Percentiles rank a stretch among this genome's conserved stretches.
Evolutionary conservation across 208 protist species (phyloP).

Genomic region (Tritrichomonas foetus): DNA sequence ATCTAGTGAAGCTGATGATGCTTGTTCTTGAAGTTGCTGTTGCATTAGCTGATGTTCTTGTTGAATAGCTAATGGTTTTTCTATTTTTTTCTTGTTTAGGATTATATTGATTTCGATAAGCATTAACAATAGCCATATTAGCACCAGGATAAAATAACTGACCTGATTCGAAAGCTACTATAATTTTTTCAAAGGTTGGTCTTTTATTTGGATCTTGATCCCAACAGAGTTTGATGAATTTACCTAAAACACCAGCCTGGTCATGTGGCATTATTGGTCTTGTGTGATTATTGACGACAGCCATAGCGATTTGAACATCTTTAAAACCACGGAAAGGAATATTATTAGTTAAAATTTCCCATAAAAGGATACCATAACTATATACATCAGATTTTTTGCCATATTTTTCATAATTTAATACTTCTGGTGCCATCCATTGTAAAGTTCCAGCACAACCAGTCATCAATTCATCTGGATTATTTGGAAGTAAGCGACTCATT

Average conservation of each 20-base stretch:
- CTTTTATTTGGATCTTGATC: background rate
- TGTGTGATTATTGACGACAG: background rate
- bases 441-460: slow-evolving; percentile 9
- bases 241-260: background rate
- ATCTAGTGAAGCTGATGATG: background rate
- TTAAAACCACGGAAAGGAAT: slow-evolving; percentile 40
- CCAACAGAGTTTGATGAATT: slow-evolving; percentile 3
- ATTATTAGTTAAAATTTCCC: slow-evolving; percentile 55
- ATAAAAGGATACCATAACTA: slow-evolving; percentile 58
- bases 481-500: background rate
- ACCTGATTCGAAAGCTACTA: background rate
- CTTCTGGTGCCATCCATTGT: slow-evolving; percentile 42
- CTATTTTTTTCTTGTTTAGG: background rate
- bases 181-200: background rate
- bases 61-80: too few species aligned
- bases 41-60: too few species aligned
- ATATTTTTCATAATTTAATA: slow-evolving; percentile 28
- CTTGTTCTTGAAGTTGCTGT: background rate
- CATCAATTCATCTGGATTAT: background rate
- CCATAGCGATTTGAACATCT: background rate
- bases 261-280: background rate
- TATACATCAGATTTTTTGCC: slow-evolving; percentile 53
- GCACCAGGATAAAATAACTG: background rate
- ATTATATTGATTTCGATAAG: background rate
- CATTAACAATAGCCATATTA: background rate